phyloP scores from a whole-genome alignment of 2,329 filamentous ascomycete genomes.

The Onygenales sp. region DNA sequence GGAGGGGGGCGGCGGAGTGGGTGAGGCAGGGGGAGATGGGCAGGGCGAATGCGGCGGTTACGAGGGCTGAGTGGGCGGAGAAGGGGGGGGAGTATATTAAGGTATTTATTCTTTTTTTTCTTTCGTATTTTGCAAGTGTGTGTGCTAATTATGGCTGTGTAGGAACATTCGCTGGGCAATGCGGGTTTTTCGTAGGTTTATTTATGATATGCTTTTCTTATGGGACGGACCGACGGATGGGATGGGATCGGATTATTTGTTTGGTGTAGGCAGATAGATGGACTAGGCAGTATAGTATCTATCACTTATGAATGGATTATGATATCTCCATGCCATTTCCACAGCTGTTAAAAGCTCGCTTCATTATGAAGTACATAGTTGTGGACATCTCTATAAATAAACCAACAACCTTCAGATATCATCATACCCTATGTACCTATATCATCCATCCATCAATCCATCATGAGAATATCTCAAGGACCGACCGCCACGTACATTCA shows the following conservation, averaged over 20 bases:
- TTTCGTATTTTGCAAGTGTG: not conserved
- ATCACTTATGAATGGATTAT: no score
- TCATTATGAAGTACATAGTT: no score
- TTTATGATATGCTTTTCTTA: not conserved
- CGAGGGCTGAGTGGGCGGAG: slow-evolving; percentile 75
- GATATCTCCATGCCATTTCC: no score
- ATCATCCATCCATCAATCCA: no score
- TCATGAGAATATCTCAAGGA: no score
- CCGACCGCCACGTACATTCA: no score
- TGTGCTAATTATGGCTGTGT: slow-evolving; percentile 1
- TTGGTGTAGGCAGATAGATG: not conserved
- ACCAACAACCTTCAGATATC: no score
- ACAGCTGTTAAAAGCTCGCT: no score
- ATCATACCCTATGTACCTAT: no score
- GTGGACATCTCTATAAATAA: no score
- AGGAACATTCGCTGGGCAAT: slow-evolving; percentile 6
- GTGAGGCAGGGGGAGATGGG: slow-evolving; percentile 50
- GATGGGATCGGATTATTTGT: not conserved
- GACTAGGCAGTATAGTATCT: no score
- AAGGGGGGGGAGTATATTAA: slow-evolving; percentile 93
- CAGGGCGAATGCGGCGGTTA: slow-evolving; percentile 50
- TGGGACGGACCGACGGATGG: not conserved
- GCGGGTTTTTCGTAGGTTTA: not conserved
- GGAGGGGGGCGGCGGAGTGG: slow-evolving; percentile 88
- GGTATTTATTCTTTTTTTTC: slow-evolving; percentile 30